Conservation (phyloP, 768 basidiomycete species). For the Suillus tomentosus region DNA sequence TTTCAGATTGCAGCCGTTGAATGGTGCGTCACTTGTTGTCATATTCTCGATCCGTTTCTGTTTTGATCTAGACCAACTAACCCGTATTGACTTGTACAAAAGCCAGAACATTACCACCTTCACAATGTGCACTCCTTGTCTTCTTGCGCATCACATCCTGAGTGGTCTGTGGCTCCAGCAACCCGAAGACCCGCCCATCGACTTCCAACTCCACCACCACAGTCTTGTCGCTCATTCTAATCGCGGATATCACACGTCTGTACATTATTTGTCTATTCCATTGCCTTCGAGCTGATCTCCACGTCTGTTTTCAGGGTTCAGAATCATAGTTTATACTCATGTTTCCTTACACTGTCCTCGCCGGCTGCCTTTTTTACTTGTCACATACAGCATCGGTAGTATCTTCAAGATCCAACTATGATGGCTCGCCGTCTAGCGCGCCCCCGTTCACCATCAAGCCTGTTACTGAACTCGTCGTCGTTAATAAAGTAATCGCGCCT, state of each 20-base stretch:
- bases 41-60: neutral
- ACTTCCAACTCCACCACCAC: neutral
- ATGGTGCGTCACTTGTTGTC: neutral
- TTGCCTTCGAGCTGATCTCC: neutral
- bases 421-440: conserved; percentile 5
- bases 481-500: conserved; percentile 47
- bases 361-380: neutral
- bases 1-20: neutral
- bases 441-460: conserved; percentile 26
- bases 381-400: conserved; percentile 22
- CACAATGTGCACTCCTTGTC: neutral
- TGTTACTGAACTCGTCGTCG: conserved; percentile 37
- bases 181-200: neutral
- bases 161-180: neutral
- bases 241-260: neutral
- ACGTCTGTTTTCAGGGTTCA: too few species aligned
- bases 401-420: conserved; percentile 14
- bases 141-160: neutral
- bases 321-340: neutral
- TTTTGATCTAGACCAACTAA: conserved; percentile 1
- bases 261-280: neutral
- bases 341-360: neutral
- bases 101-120: neutral
- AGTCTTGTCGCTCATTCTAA: neutral
- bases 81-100: neutral